Percentiles rank a stretch among this genome's conserved stretches.
phyloP scores from a whole-genome alignment of 2,329 filamentous ascomycete species.

The Fusarium robinianum region DNA sequence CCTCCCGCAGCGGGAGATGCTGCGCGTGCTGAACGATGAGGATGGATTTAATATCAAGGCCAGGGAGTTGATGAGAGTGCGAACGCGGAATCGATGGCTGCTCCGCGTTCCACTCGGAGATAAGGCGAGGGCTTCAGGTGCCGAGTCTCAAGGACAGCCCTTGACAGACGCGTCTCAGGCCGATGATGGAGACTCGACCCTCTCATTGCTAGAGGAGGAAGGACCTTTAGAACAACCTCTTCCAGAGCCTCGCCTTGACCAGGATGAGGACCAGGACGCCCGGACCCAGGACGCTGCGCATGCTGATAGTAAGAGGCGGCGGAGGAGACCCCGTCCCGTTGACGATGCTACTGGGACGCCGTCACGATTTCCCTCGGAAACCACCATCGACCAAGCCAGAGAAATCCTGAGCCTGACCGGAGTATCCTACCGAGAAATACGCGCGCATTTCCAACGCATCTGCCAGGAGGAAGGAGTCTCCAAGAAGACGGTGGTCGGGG shows the following conservation, averaged over 20 bases:
- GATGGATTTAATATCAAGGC: conserved; percentile 73
- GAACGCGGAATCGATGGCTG: conserved; percentile 70
- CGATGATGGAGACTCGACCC: conserved; percentile 12
- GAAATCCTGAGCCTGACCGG: conserved; percentile 68
- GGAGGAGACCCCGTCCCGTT: conserved; percentile 69
- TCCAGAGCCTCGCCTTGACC: neutral
- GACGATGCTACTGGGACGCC: conserved; percentile 70
- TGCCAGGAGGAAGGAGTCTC: conserved; percentile 69
- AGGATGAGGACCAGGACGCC: neutral
- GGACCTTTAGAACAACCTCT: neutral
- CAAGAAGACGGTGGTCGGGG: conserved; percentile 77
- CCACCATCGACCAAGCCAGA: conserved; percentile 79
- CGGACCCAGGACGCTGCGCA: conserved; percentile 1
- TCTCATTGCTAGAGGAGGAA: conserved; percentile 11
- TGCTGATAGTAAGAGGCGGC: conserved; percentile 52
- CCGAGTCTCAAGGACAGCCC: conserved; percentile 8
- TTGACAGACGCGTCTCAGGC: neutral
- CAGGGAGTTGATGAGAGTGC: conserved; percentile 70
- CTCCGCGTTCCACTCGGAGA: conserved; percentile 65
- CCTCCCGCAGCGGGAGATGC: conserved; percentile 72
- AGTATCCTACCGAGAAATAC: conserved; percentile 64
- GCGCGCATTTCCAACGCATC: conserved; percentile 70
- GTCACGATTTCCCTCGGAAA: conserved; percentile 80
- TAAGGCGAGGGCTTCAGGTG: conserved; percentile 45
- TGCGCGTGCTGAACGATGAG: conserved; percentile 69